Evolutionary conservation across 2,329 filamentous ascomycete genomes (phyloP).

Genomic region (Cladosporium sp.): DNA sequence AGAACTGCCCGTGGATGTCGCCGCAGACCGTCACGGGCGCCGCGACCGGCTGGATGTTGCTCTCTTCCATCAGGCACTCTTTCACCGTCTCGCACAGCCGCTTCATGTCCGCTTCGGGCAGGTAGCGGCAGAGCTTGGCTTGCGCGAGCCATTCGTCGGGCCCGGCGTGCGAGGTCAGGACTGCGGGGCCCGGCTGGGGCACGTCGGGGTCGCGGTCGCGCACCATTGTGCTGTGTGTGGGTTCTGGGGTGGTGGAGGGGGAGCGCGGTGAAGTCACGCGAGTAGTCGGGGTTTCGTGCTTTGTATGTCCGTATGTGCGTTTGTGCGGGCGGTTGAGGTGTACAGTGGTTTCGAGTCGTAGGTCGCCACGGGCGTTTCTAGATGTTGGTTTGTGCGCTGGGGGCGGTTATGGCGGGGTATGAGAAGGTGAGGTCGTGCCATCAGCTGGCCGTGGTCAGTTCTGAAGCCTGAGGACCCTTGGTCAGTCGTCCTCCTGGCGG

Average conservation of each 20-base stretch:
- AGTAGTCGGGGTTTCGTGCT: not conserved
- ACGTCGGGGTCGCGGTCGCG: constrained; percentile 51
- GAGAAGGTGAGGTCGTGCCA: not conserved
- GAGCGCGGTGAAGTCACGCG: constrained; percentile 13
- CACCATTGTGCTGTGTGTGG: constrained; percentile 33
- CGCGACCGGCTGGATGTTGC: constrained; percentile 95
- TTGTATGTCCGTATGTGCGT: not conserved
- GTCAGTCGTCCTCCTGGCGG: not conserved
- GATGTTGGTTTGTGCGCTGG: not conserved
- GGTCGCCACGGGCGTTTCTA: not conserved
- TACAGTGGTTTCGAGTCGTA: not conserved
- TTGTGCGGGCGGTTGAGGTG: not conserved
- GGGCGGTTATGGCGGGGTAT: not conserved
- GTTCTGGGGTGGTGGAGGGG: not conserved
- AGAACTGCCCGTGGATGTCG: constrained; percentile 98
- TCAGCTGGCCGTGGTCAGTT: not conserved
- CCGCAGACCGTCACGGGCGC: constrained; percentile 96
- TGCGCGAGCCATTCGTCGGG: constrained; percentile 95
- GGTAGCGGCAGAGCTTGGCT: constrained; percentile 94
- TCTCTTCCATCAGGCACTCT: constrained; percentile 98
- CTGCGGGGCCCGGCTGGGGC: constrained; percentile 86
- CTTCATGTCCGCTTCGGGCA: constrained; percentile 96
- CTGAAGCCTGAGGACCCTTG: not conserved
- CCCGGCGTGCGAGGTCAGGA: constrained; percentile 73
- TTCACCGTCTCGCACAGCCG: constrained; percentile 98